Conservation (phyloP, 208 protist genomes). For the Trypanosoma avium region DNA sequence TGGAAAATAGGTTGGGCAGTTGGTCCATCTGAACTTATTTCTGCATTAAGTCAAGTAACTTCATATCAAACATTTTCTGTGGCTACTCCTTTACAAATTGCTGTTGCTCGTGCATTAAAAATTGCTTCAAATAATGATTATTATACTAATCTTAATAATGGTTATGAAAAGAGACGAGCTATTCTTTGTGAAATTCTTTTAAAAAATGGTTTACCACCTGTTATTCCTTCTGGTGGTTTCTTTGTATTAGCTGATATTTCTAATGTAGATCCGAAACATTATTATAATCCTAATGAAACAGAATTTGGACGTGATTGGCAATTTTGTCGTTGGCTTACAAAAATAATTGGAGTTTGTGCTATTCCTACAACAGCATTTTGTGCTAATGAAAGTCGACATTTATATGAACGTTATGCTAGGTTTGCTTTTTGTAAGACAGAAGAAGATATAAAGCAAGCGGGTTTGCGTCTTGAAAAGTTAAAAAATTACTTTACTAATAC, state of each 20-base stretch:
- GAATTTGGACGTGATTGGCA: constrained; percentile 72
- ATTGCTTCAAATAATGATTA: constrained; percentile 52
- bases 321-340: constrained; percentile 89
- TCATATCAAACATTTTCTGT: constrained; percentile 88
- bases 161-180: constrained; percentile 51
- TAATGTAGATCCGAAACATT: constrained; percentile 64
- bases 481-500: constrained; percentile 31
- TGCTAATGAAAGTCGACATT: constrained; percentile 33
- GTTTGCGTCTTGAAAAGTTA: constrained; percentile 53
- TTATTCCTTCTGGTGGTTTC: constrained; percentile 73
- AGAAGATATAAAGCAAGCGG: constrained; percentile 44
- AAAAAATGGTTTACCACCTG: constrained; percentile 40
- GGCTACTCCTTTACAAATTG: constrained; percentile 86
- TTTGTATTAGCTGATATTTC: constrained; percentile 89
- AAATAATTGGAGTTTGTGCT: constrained; percentile 75
- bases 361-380: constrained; percentile 89
- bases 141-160: constrained; percentile 40
- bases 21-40: constrained; percentile 38
- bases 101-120: constrained; percentile 66
- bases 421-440: constrained; percentile 91
- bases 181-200: constrained; percentile 40
- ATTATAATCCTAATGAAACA: constrained; percentile 52
- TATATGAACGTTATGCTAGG: constrained; percentile 73
- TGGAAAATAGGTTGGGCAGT: constrained; percentile 93
- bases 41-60: constrained; percentile 41